Evolutionary conservation across 345 rosid species (phyloP), one percentile per base, ranked within the genome.

Genomic region (Hibiscus mutabilis): DNA sequence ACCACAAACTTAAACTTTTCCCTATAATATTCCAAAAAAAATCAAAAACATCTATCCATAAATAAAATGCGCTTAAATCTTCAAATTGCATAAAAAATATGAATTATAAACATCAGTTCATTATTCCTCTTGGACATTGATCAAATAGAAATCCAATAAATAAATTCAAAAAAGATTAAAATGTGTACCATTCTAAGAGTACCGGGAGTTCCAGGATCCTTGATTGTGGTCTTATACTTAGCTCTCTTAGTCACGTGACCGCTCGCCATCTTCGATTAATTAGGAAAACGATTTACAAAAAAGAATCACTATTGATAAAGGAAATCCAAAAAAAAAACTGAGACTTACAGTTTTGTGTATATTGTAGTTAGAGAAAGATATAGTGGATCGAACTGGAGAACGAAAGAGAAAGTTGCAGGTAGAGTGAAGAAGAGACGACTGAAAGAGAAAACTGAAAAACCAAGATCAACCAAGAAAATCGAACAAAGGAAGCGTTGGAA

Each of bases 171-270:
- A 9, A 42, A 7, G 63, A 46, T n/a, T 37, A 47, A 59, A 0
- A 8, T 11, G 13, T 49, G 53, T 86, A 92, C 98, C 86, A 90
- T 67, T 72, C 83, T 78, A 18, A 92, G 82, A 71, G 79, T 84
- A 52, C 98, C 96, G 25, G 91, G 87, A 70, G 89, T 83, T 68
- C 98, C 98, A 14, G 93, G 86, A 66, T 92, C 95, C 82, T 86
- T 92, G n/a, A 87, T 79, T 3, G 89, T 79, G 67, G 85, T 82
- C 76, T 93, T 93, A 87, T 86, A 89, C 82, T 86, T 91, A 60
- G 83, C 96, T 61, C 84, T 80, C 79, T 86, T 92, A 13, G 83
- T 80, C 60, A 89, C 84, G 60, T 84, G 89, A 69, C 75, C 77
- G 68, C 78, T 79, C 68, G 89, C 82, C 92, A 91, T 87, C 22